Evolutionary conservation across 352 stramenopile genomes (phyloP).

Genomic region (Phytophthora sansomeana): DNA sequence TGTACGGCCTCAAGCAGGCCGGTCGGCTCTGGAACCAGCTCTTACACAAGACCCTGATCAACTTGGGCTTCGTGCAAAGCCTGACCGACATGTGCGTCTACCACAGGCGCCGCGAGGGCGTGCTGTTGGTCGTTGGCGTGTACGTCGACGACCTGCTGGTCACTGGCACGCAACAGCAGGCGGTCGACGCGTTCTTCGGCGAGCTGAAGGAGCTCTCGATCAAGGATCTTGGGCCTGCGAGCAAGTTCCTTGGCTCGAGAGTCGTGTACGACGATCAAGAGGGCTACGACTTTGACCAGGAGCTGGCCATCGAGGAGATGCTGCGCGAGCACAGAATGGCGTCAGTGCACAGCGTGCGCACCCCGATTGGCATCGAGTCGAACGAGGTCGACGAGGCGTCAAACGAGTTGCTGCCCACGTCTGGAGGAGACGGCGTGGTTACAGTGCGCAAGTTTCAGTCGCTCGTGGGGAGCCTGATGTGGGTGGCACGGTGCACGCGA

Average conservation of each 20-base stretch:
- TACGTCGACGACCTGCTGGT: conserved; percentile 46
- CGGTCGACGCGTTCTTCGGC: conserved; percentile 19
- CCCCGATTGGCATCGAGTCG: conserved; percentile 16
- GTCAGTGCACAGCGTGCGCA: conserved; percentile 22
- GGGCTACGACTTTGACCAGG: conserved; percentile 32
- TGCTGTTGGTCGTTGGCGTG: conserved; percentile 17
- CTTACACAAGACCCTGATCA: conserved; percentile 21
- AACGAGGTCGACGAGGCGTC: background rate
- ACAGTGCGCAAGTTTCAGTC: conserved; percentile 50
- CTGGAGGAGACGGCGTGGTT: no score
- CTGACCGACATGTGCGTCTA: conserved; percentile 39
- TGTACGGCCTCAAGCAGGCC: conserved; percentile 44
- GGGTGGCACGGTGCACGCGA: conserved; percentile 35
- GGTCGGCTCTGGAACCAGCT: conserved; percentile 40
- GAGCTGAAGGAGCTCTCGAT: conserved; percentile 23
- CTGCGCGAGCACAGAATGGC: no score
- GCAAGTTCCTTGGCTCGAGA: conserved; percentile 42
- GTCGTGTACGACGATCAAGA: conserved; percentile 11
- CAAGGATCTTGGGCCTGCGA: conserved; percentile 35
- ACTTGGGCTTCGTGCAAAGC: conserved; percentile 20
- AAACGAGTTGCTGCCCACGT: conserved; percentile 13
- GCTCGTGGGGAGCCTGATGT: conserved; percentile 40
- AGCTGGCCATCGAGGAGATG: conserved; percentile 27
- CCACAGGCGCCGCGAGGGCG: background rate
- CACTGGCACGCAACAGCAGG: conserved; percentile 5